A percentile compares a stretch with the other conserved stretches of the same genome.
phyloP scores from a whole-genome alignment of 139 green algal genomes.

The Nannochloris sp. region DNA sequence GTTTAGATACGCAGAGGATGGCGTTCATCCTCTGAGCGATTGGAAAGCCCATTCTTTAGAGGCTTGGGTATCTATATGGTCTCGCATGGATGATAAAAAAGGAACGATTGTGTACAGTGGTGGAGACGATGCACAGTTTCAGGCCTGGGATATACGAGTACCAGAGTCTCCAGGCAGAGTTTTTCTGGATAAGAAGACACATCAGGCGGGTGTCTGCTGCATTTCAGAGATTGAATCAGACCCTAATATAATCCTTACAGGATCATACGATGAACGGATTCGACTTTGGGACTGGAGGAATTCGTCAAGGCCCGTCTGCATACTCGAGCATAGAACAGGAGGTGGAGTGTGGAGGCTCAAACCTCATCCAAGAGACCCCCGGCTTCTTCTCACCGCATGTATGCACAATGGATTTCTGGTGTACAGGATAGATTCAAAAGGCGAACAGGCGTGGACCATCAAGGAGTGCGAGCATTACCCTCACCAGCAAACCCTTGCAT shows the following conservation, averaged over 20 bases:
- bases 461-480: constrained; percentile 18
- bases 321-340: constrained; percentile 34
- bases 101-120: constrained; percentile 47
- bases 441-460: neutral
- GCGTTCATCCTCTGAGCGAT: constrained; percentile 12
- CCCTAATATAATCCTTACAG: constrained; percentile 58
- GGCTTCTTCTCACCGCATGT: constrained; percentile 58
- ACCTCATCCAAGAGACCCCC: constrained; percentile 50
- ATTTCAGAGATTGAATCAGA: constrained; percentile 38
- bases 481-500: constrained; percentile 32
- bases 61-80: constrained; percentile 42
- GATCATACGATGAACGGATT: constrained; percentile 79
- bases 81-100: constrained; percentile 14
- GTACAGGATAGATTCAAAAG: neutral
- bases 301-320: constrained; percentile 19
- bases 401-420: constrained; percentile 78
- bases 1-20: neutral
- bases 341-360: constrained; percentile 77
- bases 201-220: constrained; percentile 77
- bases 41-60: constrained; percentile 57
- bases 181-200: constrained; percentile 25
- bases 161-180: neutral
- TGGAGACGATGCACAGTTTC: constrained; percentile 55
- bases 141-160: constrained; percentile 39
- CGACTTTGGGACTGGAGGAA: constrained; percentile 67